Conservation (phyloP, 768 basidiomycete species). For the Mrakia blollopis region DNA sequence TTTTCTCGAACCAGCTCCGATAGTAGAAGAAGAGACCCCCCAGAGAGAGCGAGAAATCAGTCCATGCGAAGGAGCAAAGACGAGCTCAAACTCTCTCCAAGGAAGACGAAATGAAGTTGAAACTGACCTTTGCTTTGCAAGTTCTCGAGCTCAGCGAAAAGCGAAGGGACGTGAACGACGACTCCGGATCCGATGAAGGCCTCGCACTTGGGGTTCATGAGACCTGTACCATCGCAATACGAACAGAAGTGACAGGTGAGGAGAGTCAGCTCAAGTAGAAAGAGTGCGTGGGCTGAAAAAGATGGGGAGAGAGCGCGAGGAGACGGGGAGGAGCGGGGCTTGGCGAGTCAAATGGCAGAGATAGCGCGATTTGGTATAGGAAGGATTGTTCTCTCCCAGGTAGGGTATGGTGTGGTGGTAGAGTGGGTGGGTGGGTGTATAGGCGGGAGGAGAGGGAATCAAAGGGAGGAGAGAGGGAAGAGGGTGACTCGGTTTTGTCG, state of each 20-base stretch:
- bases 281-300: neutral
- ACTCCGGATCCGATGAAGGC: conserved; percentile 91
- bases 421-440: neutral
- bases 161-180: conserved; percentile 92
- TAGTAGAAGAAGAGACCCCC: neutral
- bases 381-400: neutral
- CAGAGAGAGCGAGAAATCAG: neutral
- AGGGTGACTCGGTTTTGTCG: neutral
- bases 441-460: neutral
- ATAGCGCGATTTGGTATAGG: neutral
- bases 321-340: neutral
- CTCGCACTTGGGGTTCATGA: conserved; percentile 77
- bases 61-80: neutral
- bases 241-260: neutral
- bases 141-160: conserved; percentile 87
- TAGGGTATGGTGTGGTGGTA: neutral
- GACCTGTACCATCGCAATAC: conserved; percentile 49
- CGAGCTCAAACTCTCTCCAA: neutral
- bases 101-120: neutral
- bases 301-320: conserved; percentile 7
- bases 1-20: neutral
- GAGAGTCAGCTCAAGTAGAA: neutral
- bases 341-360: neutral
- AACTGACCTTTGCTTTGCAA: conserved; percentile 70
- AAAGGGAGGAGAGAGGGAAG: neutral